These are phyloP conservation scores for Pleurotus ostreatus DNA, from an alignment of 768 basidiomycete genomes.

Conservation along the genomic window DNA sequence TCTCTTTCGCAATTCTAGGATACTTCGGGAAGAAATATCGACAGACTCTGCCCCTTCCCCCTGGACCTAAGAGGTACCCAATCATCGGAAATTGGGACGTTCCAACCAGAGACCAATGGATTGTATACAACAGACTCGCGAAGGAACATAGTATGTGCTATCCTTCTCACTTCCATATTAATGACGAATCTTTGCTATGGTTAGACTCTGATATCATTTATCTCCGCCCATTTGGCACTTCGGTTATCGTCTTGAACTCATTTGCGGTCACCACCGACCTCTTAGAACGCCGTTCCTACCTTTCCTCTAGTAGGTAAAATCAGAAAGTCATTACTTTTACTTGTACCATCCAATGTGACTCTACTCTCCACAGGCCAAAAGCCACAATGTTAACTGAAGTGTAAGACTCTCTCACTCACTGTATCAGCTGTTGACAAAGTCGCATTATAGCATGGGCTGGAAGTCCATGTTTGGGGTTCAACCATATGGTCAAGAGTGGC, in stretches of 20 bases:
- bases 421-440: background rate
- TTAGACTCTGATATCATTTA: constrained; percentile 29
- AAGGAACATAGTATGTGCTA: constrained; percentile 14
- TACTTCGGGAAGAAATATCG: background rate
- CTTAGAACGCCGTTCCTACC: constrained; percentile 34
- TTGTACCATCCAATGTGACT: too few species aligned
- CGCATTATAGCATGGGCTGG: constrained; percentile 33
- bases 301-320: constrained; percentile 28
- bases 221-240: constrained; percentile 23
- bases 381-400: constrained; percentile 26
- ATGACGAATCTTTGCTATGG: background rate
- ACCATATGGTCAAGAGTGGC: constrained; percentile 38
- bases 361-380: background rate
- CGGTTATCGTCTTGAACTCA: constrained; percentile 33
- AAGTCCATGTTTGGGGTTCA: constrained; percentile 34
- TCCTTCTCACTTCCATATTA: background rate
- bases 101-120: constrained; percentile 15
- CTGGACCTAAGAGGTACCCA: constrained; percentile 20
- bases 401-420: constrained; percentile 7
- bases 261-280: constrained; percentile 31
- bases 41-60: constrained; percentile 17
- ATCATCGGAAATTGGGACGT: constrained; percentile 21
- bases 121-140: constrained; percentile 16
- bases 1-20: too few species aligned
- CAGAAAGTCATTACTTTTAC: too few species aligned